These are phyloP conservation scores for Suillus tomentosus DNA, from an alignment of 768 basidiomycete species.

Conservation along the genomic window DNA sequence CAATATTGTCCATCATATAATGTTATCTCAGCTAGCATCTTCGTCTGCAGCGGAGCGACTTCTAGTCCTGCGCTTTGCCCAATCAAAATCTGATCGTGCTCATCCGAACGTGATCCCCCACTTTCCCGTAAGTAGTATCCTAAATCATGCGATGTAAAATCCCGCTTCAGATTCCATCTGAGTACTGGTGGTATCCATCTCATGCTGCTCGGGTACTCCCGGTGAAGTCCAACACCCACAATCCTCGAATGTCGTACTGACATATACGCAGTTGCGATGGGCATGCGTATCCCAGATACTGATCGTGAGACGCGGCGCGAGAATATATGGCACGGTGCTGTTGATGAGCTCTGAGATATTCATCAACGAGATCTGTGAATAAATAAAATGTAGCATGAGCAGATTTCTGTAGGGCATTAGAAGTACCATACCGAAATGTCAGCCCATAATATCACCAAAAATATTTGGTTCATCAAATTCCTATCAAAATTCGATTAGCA, in stretches of 20 bases:
- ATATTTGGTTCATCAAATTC: slow-evolving; percentile 1
- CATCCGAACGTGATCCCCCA: background rate
- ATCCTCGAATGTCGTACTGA: background rate
- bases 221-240: slow-evolving; percentile 1
- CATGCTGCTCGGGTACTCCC: background rate
- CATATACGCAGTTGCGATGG: background rate
- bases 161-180: background rate
- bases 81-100: background rate
- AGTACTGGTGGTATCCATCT: background rate
- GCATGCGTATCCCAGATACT: slow-evolving; percentile 9
- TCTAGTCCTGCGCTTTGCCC: background rate
- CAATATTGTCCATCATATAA: background rate
- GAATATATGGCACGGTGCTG: background rate
- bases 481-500: background rate
- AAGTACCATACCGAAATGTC: background rate
- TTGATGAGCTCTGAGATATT: slow-evolving; percentile 4
- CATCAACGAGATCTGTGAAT: background rate
- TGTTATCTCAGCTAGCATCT: background rate
- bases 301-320: background rate
- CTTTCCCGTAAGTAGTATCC: background rate
- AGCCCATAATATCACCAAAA: slow-evolving; percentile 1
- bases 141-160: background rate
- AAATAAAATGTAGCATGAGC: background rate
- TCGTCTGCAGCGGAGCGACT: background rate
- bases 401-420: background rate